Percentiles rank a stretch among this genome's conserved stretches.
These are phyloP conservation scores for Xylaria nigripes DNA, from an alignment of 495 filamentous ascomycete species.

Conservation along the genomic window DNA sequence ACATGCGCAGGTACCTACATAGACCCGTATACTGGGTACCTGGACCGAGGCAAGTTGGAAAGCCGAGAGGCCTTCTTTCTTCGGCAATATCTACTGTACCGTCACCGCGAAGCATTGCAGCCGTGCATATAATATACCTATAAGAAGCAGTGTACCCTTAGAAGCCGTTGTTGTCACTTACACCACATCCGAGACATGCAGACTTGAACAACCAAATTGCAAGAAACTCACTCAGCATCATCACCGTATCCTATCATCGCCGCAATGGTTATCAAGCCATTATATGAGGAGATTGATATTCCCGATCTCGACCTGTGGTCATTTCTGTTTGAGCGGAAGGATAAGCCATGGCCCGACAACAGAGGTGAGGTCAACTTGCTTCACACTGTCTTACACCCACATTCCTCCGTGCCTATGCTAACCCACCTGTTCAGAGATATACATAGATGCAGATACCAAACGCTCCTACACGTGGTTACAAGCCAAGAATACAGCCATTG, in stretches of 20 bases:
- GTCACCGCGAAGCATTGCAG: too few relatives aligned
- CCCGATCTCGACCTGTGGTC: conserved; percentile 64
- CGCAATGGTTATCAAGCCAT: conserved; percentile 49
- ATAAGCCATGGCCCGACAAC: conserved; percentile 56
- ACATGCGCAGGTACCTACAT: too few relatives aligned
- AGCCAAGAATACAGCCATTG: conserved; percentile 53
- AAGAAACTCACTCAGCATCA: neutral
- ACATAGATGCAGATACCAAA: conserved; percentile 63
- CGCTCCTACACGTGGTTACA: conserved; percentile 69
- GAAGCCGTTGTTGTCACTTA: too few relatives aligned
- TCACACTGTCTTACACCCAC: neutral
- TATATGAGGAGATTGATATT: conserved; percentile 50
- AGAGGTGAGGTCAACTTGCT: conserved; percentile 41
- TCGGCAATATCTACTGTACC: too few relatives aligned
- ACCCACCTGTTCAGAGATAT: conserved; percentile 52
- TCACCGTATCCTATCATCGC: neutral
- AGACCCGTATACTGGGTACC: too few relatives aligned
- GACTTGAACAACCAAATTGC: too few relatives aligned
- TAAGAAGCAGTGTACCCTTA: too few relatives aligned
- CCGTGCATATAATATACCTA: too few relatives aligned
- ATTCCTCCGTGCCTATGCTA: neutral
- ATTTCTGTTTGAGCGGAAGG: conserved; percentile 71
- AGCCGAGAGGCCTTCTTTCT: too few relatives aligned
- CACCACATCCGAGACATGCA: too few relatives aligned
- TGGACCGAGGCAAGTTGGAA: too few relatives aligned